phyloP scores from a whole-genome alignment of 345 rosid genomes.

The Euclidium syriacum region DNA sequence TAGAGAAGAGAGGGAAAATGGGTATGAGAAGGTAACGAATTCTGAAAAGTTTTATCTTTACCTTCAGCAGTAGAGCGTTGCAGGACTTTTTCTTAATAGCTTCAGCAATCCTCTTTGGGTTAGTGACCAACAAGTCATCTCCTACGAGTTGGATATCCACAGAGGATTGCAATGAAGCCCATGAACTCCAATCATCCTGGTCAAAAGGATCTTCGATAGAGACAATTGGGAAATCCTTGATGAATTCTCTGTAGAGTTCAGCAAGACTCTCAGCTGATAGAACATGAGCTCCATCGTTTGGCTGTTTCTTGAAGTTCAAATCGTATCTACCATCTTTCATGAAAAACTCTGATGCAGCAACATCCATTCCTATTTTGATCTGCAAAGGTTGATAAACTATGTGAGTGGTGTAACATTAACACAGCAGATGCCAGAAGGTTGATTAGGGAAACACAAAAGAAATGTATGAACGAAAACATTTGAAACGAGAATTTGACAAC shows the following conservation, averaged over 20 bases:
- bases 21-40: not conserved
- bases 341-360: constrained; percentile 94
- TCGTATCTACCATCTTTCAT: constrained; percentile 82
- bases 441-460: not conserved
- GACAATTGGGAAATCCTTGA: constrained; percentile 84
- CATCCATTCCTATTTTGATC: constrained; percentile 99
- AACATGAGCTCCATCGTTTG: constrained; percentile 83
- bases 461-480: not conserved
- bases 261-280: constrained; percentile 73
- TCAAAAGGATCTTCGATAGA: constrained; percentile 98
- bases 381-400: constrained; percentile 20
- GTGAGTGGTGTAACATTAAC: not conserved
- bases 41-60: constrained; percentile 3
- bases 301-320: constrained; percentile 93
- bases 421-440: not conserved
- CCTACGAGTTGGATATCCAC: constrained; percentile 91
- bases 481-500: constrained; percentile 26
- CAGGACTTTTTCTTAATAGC: constrained; percentile 88
- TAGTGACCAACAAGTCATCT: constrained; percentile 95
- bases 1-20: not conserved
- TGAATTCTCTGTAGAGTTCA: constrained; percentile 77
- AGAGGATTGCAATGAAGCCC: constrained; percentile 82
- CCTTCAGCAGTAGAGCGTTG: constrained; percentile 91
- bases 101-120: constrained; percentile 90
- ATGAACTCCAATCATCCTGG: constrained; percentile 97